Percentiles rank a stretch among this genome's conserved stretches.
These are phyloP conservation scores for Herpetomonas muscarum DNA, from an alignment of 208 protist species.

Conservation along the genomic window DNA sequence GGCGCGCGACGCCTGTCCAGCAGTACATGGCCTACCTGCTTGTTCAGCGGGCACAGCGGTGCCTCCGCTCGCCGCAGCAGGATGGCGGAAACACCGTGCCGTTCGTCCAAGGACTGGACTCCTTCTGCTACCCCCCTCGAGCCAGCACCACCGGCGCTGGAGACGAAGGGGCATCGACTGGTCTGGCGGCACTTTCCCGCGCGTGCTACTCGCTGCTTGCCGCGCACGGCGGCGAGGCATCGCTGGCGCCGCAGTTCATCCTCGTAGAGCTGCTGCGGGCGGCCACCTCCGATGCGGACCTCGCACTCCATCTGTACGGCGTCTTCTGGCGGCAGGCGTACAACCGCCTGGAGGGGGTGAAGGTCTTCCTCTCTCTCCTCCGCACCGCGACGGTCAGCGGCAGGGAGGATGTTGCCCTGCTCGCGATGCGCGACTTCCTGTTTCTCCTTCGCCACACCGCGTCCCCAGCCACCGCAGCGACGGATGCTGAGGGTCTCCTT, in stretches of 20 bases:
- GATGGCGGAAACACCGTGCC: no score
- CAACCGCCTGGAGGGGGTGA: conserved; percentile 42
- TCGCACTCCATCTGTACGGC: conserved; percentile 33
- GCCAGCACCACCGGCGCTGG: neutral
- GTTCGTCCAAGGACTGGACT: no score
- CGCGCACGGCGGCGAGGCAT: neutral
- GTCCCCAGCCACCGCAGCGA: no score
- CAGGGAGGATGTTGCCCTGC: conserved; percentile 31
- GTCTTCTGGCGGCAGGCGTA: conserved; percentile 56
- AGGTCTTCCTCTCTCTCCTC: conserved; percentile 67
- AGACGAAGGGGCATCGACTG: neutral
- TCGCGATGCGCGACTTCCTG: conserved; percentile 49
- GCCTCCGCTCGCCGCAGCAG: no score
- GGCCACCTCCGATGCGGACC: conserved; percentile 26
- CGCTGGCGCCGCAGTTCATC: conserved; percentile 37
- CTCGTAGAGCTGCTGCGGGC: conserved; percentile 53
- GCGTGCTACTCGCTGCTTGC: neutral
- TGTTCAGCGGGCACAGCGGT: conserved; percentile 23
- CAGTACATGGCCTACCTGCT: conserved; percentile 30
- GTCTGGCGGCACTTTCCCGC: neutral
- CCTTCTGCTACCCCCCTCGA: conserved; percentile 14
- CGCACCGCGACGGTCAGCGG: conserved; percentile 28
- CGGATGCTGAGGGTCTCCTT: no score
- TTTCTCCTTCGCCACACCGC: conserved; percentile 7
- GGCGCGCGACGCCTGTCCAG: conserved; percentile 47